Base-by-base conservation (phyloP, 768 basidiomycete species). In the Boletus speciosus region DNA sequence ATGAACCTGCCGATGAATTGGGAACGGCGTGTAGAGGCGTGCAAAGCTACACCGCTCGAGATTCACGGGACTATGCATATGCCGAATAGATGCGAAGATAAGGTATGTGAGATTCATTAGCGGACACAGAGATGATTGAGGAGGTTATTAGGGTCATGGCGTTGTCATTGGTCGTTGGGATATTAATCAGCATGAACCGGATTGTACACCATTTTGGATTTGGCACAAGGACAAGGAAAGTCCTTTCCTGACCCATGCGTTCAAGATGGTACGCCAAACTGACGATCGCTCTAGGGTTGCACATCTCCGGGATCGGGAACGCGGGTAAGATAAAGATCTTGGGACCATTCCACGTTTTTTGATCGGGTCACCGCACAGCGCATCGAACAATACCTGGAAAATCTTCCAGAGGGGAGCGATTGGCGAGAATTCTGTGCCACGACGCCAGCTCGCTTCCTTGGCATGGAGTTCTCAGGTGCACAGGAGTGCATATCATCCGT, bases 381-480 rank as follows among this genome's bases (percentile, higher is more conserved):
- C 27, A 62, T 71, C 48, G 65, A 70, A 27, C 66, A 71, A 9
- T 63, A 56, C 47, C 48, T 73, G 9, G 61, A 65, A 21, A 63
- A 65, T 15, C 56, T 73, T 14, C 71, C 65, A 4, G 11, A 14
- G 10, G 63, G 59, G 19, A 59, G 62, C 5, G 63, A 71, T 31
- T 71, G 69, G 71, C 56, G 58, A 32, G 65, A 65, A 14, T 71
- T 74, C 40, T 73, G 70, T 31, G 70, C 70, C 5, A 69, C 72
- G 3, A 73, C 71, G 0, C 72, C 71, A 14, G 58, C 49, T 6
- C 55, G 42, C 16, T 71, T 72, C 49, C 48, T 40, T 14, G 55
- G 50, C 2, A 50, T 65, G 59, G 59, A 66, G 15, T 73, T 71
- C 19, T 41, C 43, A 0, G 53, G 67, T 36, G 57, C 61, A 0